A percentile compares a stretch with the other conserved stretches of the same genome.
These are phyloP conservation scores for Zygoascus sp. DNA, from an alignment of 1,139 yeast genomes.

Conservation along the genomic window DNA sequence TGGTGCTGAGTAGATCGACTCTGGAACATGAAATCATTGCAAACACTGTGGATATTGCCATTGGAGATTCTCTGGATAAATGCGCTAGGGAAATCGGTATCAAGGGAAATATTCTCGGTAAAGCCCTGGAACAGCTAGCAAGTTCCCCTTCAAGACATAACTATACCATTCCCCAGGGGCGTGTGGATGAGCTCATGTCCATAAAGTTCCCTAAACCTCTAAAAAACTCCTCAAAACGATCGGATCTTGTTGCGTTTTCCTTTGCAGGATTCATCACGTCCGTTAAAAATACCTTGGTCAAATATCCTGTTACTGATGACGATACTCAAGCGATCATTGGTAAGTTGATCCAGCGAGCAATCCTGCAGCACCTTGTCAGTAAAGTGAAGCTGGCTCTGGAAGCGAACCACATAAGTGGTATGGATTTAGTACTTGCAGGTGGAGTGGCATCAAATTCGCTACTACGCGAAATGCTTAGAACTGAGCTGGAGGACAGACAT, in stretches of 20 bases:
- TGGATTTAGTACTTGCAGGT: conserved; percentile 77
- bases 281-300: conserved; percentile 22
- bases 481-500: conserved; percentile 8
- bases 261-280: conserved; percentile 47
- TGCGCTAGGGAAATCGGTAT: conserved; percentile 84
- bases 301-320: conserved; percentile 21
- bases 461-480: conserved; percentile 49
- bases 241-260: conserved; percentile 52
- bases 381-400: conserved; percentile 39
- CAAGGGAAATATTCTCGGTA: conserved; percentile 78
- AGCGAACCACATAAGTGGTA: conserved; percentile 28
- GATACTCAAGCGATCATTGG: conserved; percentile 44
- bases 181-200: conserved; percentile 4
- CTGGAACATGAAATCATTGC: conserved; percentile 66
- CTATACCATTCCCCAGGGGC: conserved; percentile 19
- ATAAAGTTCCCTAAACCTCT: conserved; percentile 51
- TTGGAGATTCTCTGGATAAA: conserved; percentile 91
- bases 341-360: conserved; percentile 55
- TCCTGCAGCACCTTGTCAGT: conserved; percentile 67
- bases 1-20: conserved; percentile 61
- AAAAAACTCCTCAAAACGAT: conserved; percentile 44
- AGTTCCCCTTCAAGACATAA: conserved; percentile 19
- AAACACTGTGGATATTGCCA: conserved; percentile 81
- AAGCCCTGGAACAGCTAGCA: conserved; percentile 64
- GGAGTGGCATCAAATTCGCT: conserved; percentile 82